phyloP scores from a whole-genome alignment of 2,329 filamentous ascomycete species.

The Alternaria angustiovoidea region DNA sequence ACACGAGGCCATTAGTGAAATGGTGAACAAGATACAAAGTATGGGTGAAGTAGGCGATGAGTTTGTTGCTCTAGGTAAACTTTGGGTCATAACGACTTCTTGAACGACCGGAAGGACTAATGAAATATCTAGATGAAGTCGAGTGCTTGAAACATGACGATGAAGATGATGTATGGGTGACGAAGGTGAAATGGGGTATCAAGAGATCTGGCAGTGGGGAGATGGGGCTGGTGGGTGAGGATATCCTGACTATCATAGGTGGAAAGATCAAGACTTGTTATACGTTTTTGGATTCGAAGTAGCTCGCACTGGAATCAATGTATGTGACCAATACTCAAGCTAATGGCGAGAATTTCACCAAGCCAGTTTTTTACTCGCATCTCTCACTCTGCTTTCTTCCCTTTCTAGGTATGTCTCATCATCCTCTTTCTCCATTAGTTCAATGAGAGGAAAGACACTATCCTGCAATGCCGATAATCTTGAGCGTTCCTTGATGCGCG shows the following conservation, averaged over 20 bases:
- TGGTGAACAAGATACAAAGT: neutral
- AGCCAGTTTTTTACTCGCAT: neutral
- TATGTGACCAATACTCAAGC: too few relatives aligned
- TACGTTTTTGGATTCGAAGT: constrained; percentile 19
- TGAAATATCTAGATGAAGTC: constrained; percentile 5
- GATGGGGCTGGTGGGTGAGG: constrained; percentile 9
- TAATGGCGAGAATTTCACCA: neutral
- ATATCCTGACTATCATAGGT: constrained; percentile 19
- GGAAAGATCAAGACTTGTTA: constrained; percentile 19
- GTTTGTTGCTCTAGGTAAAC: neutral
- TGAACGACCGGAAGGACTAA: neutral
- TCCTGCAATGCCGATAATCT: constrained; percentile 33
- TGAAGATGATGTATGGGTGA: constrained; percentile 15
- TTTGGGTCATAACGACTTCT: too few relatives aligned
- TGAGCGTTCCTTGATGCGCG: constrained; percentile 68
- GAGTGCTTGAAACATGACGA: constrained; percentile 1
- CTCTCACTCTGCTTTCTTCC: neutral
- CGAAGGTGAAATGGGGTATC: constrained; percentile 19
- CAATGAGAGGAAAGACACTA: constrained; percentile 36
- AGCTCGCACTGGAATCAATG: neutral
- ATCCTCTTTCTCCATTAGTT: constrained; percentile 33
- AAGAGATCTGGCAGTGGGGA: neutral
- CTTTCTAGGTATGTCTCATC: neutral
- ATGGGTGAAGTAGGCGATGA: neutral
- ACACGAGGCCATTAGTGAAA: neutral